phyloP scores from a whole-genome alignment of 1,139 yeast species.

The Citeromyces hawaiiensis region DNA sequence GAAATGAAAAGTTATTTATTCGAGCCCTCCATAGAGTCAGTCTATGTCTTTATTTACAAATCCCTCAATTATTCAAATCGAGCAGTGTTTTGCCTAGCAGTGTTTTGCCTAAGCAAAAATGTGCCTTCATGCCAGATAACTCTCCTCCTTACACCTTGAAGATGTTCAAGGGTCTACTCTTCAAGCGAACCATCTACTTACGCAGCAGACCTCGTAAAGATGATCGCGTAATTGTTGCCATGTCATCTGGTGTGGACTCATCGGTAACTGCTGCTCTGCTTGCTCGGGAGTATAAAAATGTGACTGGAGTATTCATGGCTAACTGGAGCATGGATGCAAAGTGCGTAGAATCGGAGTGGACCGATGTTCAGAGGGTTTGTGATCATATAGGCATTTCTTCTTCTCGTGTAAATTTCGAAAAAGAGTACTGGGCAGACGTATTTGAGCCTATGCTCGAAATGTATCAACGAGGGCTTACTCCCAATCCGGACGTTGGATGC shows the following conservation, averaged over 20 bases:
- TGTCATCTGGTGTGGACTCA: constrained; percentile 97
- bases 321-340: constrained; percentile 51
- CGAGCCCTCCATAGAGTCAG: too few relatives aligned
- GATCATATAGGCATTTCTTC: constrained; percentile 49
- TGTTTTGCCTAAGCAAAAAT: too few relatives aligned
- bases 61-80: too few relatives aligned
- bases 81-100: too few relatives aligned
- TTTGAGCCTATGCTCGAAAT: constrained; percentile 80
- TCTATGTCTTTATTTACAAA: too few relatives aligned
- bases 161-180: neutral
- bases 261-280: constrained; percentile 70
- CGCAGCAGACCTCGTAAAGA: constrained; percentile 32
- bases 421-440: constrained; percentile 85
- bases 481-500: constrained; percentile 91
- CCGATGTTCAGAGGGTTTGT: constrained; percentile 61
- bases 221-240: constrained; percentile 68
- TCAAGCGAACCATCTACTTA: constrained; percentile 5
- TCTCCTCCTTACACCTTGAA: too few relatives aligned
- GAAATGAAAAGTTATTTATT: too few relatives aligned
- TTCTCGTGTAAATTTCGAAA: constrained; percentile 71
- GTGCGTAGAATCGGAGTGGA: constrained; percentile 85
- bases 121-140: too few relatives aligned
- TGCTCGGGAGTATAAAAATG: constrained; percentile 26
- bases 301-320: constrained; percentile 79
- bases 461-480: constrained; percentile 67